Evolutionary conservation across 768 basidiomycete genomes (phyloP).

Genomic region (Collybia sp.): DNA sequence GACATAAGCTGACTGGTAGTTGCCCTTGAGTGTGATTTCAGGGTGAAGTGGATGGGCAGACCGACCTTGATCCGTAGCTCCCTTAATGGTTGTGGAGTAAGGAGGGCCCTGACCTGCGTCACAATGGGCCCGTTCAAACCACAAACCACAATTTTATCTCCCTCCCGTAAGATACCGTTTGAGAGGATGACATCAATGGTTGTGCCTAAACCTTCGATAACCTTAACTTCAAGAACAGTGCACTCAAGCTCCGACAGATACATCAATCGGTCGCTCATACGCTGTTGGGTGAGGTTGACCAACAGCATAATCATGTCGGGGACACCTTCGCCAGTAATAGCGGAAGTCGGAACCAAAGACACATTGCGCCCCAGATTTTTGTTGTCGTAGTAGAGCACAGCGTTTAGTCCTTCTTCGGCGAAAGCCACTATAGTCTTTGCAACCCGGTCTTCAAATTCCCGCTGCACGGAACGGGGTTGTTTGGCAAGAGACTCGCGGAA

Average conservation of each 20-base stretch:
- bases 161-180: slow-evolving; percentile 88
- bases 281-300: slow-evolving; percentile 94
- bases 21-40: slow-evolving; percentile 5
- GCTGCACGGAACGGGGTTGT: slow-evolving; percentile 73
- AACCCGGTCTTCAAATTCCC: slow-evolving; percentile 89
- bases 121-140: slow-evolving; percentile 97
- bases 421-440: slow-evolving; percentile 86
- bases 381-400: slow-evolving; percentile 96
- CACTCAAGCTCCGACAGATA: slow-evolving; percentile 97
- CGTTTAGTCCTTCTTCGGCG: slow-evolving; percentile 96
- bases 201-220: slow-evolving; percentile 95
- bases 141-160: slow-evolving; percentile 93
- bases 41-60: slow-evolving; percentile 5
- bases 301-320: slow-evolving; percentile 99
- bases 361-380: slow-evolving; percentile 92
- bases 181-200: slow-evolving; percentile 96
- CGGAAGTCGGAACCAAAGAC: slow-evolving; percentile 96
- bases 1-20: slow-evolving; percentile 81
- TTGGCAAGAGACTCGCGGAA: slow-evolving; percentile 88
- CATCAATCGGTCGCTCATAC: slow-evolving; percentile 97
- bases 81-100: slow-evolving; percentile 94
- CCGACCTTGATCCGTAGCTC: slow-evolving; percentile 92
- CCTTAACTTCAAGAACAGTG: slow-evolving; percentile 98
- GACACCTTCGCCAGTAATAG: slow-evolving; percentile 95
- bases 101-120: slow-evolving; percentile 87